Base-by-base conservation (phyloP, 2,329 filamentous ascomycete species). In the Pleoardoris graminearum region DNA sequence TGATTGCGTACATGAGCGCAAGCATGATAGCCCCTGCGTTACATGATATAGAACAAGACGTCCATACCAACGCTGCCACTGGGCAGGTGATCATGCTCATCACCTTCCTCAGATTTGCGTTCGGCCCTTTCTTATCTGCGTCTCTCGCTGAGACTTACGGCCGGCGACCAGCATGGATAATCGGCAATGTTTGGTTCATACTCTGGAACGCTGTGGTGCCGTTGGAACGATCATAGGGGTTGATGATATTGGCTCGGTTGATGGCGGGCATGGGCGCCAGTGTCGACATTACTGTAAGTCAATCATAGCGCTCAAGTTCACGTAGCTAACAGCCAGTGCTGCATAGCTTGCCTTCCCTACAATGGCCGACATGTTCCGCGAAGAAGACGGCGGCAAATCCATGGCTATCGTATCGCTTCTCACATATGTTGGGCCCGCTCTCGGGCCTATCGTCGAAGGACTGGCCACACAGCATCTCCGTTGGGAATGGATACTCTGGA, bases 401-500 rank as follows among this genome's bases (percentile, higher is more conserved):
- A 44, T 60, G 30, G 57, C 55, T n/a, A 54, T 60, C 30, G 58
- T 57, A 14, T 49, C 51, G 16, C 36, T 51, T 4, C 49, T 57
- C 16, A 38, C 36, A 6, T 48, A 48, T 19, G 57, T 14, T 4
- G 41, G 41, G 6, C 41, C 41, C 3, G 41, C 64, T 11, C 25
- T 68, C 4, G 66, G 63, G 12, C 63, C 61, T 4, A 60, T 69
- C 10, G 37, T 67, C 1, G 64, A 64, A 11, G 66, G 64, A 11
- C 17, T 63, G 6, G 55, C 63, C 10, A 56, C 56, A 1, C 51
- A 63, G 12, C 23, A 51, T 2, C 17, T 57, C 10, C 52, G 58
- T 14, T 69, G 63, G 65, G 36, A 51, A 8, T 69, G 65, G 64
- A 21, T 63, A 1, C 68, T 69, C 45, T 68, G 57, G 57, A 54